A percentile compares a stretch with the other conserved stretches of the same genome.
These are phyloP conservation scores for Epithemia pelagica DNA, from an alignment of 108 stramenopile species.

Conservation along the genomic window DNA sequence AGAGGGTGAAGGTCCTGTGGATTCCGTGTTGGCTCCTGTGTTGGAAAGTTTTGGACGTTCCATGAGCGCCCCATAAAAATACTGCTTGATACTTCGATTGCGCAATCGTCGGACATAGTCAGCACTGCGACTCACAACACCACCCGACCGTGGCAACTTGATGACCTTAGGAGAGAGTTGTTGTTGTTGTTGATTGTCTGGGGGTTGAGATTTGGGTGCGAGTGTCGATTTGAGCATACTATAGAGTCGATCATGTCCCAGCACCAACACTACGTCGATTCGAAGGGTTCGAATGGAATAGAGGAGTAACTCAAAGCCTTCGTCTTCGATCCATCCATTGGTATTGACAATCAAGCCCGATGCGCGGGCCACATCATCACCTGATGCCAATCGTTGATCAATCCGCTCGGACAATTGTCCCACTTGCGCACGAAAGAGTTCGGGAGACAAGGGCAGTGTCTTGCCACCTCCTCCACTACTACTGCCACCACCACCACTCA, in stretches of 20 bases:
- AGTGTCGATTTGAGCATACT: slow-evolving; percentile 52
- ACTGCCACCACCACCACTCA: slow-evolving; percentile 12
- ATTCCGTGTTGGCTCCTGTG: not conserved
- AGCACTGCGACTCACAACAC: slow-evolving; percentile 63
- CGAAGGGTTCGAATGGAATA: slow-evolving; percentile 60
- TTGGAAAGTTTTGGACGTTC: slow-evolving; percentile 21
- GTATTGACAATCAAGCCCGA: slow-evolving; percentile 81
- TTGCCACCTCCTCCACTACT: slow-evolving; percentile 9
- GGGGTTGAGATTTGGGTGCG: slow-evolving; percentile 14
- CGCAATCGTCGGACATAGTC: slow-evolving; percentile 50
- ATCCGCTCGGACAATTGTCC: slow-evolving; percentile 49
- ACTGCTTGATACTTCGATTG: slow-evolving; percentile 60
- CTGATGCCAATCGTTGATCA: slow-evolving; percentile 38
- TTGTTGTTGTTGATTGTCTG: slow-evolving; percentile 5
- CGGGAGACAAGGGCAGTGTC: slow-evolving; percentile 21
- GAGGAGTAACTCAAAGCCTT: slow-evolving; percentile 52
- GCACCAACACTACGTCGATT: slow-evolving; percentile 67
- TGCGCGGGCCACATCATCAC: slow-evolving; percentile 56
- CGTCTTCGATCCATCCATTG: slow-evolving; percentile 71
- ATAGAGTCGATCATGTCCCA: slow-evolving; percentile 88
- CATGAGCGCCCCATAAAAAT: slow-evolving; percentile 68
- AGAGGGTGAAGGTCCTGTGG: slow-evolving; percentile 11
- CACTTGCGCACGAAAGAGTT: slow-evolving; percentile 74
- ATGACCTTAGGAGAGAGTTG: slow-evolving; percentile 43
- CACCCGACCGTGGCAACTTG: slow-evolving; percentile 80